Base-by-base conservation (phyloP, 129 eudicot genomes). In the Artemisia argyi region DNA sequence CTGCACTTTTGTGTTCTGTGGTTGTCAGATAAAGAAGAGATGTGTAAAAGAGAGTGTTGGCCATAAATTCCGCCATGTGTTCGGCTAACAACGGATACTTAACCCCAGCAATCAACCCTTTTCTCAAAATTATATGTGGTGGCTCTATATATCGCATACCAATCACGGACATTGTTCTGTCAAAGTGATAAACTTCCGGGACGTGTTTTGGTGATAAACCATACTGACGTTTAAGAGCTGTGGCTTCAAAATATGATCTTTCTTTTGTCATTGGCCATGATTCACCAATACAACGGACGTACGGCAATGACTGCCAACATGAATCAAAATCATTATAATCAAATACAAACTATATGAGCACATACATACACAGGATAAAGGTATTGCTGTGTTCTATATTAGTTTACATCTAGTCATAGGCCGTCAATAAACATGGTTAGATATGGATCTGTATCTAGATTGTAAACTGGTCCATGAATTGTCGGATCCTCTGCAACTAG, bases 211-310 rank as follows among this genome's bases (percentile, higher is more conserved):
- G 97, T 44, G 94, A 95, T 78, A 95, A 83, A 24, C 84, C 83
- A 7, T 86, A 81, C 59, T 90, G 94, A 67, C 90, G 91, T 76
- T 80, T 83, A 44, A 90, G 79, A 9, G 92, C 76, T 11, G 71
- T 79, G 42, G 97, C 85, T 83, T 95, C 99, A 78, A 90, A 95
- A 78, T 90, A 95, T 56, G 99, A 90, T 58, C 97, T 86, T 68
- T 95, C 99, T 69, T 90, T 95, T 1, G 99, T 73, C 99, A 95
- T 83, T 11, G 97, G 99, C 97, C 97, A 95, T 82, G 99, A 86
- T 73, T 95, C 99, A 39, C 99, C 99, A n/a, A 95, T 95, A 69
- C 88, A 83, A 51, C 99, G 97, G 52, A 95, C 81, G 66, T 95
- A 95, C 4, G 99, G 99, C 62, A 90, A 82, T 77, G 99, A 93